A percentile compares a stretch with the other conserved stretches of the same genome.
phyloP scores from a whole-genome alignment of 768 basidiomycete species.

The Pisolithus microcarpus region DNA sequence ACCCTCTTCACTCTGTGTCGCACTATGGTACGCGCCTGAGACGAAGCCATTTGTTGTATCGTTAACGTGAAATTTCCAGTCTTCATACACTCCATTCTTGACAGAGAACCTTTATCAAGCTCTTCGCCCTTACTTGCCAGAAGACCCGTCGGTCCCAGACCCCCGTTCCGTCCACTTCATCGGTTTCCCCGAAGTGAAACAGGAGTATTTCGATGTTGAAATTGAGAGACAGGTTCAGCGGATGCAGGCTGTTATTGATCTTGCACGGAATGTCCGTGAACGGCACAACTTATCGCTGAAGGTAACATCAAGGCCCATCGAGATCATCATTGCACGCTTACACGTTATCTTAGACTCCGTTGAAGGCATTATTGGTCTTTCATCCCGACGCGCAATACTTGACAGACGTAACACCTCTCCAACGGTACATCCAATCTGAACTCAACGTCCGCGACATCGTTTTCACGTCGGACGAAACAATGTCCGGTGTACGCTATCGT shows the following conservation, averaged over 20 bases:
- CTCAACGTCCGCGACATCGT: constrained; percentile 89
- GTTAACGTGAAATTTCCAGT: constrained; percentile 38
- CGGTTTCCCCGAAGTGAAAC: constrained; percentile 86
- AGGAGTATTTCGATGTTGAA: constrained; percentile 88
- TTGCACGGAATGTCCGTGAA: constrained; percentile 85
- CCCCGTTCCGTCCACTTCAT: constrained; percentile 93
- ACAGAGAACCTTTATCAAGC: constrained; percentile 96
- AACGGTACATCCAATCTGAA: constrained; percentile 87
- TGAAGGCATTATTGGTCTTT: constrained; percentile 91
- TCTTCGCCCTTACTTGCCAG: constrained; percentile 77
- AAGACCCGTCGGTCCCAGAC: constrained; percentile 62
- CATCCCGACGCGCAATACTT: constrained; percentile 81
- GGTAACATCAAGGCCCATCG: constrained; percentile 38
- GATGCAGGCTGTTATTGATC: constrained; percentile 92
- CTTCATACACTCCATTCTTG: constrained; percentile 96
- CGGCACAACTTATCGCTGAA: constrained; percentile 82
- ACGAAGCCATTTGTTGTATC: neutral
- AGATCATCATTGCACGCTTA: constrained; percentile 1
- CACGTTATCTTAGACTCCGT: constrained; percentile 58
- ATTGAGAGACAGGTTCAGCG: constrained; percentile 93
- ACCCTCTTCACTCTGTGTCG: constrained; percentile 88
- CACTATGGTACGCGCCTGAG: constrained; percentile 67
- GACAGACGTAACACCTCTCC: constrained; percentile 75
- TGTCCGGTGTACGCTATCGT: constrained; percentile 83
- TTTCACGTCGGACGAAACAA: constrained; percentile 81